Conservation (phyloP, 768 basidiomycete genomes). For the Russula brevipes region DNA sequence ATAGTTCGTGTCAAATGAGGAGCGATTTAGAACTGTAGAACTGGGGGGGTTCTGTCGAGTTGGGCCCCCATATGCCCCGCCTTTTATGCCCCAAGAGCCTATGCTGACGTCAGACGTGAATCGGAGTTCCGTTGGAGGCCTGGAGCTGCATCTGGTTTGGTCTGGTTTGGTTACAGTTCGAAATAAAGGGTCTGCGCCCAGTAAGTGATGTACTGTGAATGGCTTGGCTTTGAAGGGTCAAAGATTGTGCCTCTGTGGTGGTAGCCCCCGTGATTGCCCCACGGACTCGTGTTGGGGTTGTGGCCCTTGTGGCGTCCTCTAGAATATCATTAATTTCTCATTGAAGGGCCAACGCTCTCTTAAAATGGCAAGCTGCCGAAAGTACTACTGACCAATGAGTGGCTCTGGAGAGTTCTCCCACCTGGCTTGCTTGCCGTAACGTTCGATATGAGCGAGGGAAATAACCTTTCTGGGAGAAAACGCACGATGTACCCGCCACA, state of each 20-base stretch:
- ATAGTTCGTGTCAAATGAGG: background rate
- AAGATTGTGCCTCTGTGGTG: too few relatives aligned
- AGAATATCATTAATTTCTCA: background rate
- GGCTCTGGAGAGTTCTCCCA: too few relatives aligned
- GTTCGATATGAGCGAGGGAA: too few relatives aligned
- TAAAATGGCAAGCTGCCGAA: background rate
- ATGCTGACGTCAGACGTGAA: background rate
- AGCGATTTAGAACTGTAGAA: background rate
- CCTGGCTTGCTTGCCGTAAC: too few relatives aligned
- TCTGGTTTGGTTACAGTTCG: background rate
- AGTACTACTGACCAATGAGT: too few relatives aligned
- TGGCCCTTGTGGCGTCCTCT: conserved; percentile 1
- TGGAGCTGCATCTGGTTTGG: too few relatives aligned
- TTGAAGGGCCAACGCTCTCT: background rate
- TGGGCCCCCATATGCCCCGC: background rate
- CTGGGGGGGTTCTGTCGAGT: background rate
- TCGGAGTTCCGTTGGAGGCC: background rate
- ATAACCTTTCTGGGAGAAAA: too few relatives aligned
- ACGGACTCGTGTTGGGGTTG: background rate
- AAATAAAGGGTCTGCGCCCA: background rate
- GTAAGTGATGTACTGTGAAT: too few relatives aligned
- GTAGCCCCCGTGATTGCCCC: too few relatives aligned
- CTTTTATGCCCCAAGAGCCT: background rate
- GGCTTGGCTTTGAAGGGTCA: too few relatives aligned
- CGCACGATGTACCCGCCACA: too few relatives aligned